Evolutionary conservation across 2,329 filamentous ascomycete genomes (phyloP), one percentile per base, ranked within the genome.

Genomic region (Xylariales sp.): DNA sequence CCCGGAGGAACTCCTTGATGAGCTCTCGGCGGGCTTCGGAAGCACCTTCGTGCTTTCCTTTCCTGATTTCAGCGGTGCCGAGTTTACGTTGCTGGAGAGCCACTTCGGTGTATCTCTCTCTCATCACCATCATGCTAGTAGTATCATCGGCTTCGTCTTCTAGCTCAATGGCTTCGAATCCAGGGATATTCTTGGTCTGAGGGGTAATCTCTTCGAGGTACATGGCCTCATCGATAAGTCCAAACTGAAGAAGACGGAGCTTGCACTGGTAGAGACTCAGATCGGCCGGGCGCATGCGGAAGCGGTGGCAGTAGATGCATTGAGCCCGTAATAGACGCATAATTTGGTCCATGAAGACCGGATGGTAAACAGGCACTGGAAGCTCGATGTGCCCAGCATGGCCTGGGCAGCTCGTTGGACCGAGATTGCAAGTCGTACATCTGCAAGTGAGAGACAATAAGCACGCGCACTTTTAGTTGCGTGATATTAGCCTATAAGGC

Each of bases 321-420:
- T 91, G 85, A 38, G 88, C 85, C 51, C 89, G 82, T 15, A 98
- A 74, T 31, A 98, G 72, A 30, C 87, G 83, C 46, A 94, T 78
- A 37, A 90, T 77, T 60, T 96, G 90, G 57, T 96, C 90, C 72
- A 98, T 85, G 56, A 96, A 97, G 2, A 89, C 85, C n/a, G 91
- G 88, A 62, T 98, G 91, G 60, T 97, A 98, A 37, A 96, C 87
- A n/a, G 30, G 30, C 11, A 34, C 25, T 12, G 93, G 90, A 11
- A 98, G 81, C 53, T 96, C 88, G 60, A 98, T 95, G 58, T 98
- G 93, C 37, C 93, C 94, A 42, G 85, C 78, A 67, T 98, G 94
- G 40, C 94, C 94, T 6, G 91, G 88, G 60, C 94, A 98, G 52
- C 78, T 78, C 56, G 81, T 76, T 44, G 82, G 83, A 55, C 83